A percentile compares a stretch with the other conserved stretches of the same genome.
Conservation (phyloP, 805 yeast species). For the Metschnikowia kunwiensis region DNA sequence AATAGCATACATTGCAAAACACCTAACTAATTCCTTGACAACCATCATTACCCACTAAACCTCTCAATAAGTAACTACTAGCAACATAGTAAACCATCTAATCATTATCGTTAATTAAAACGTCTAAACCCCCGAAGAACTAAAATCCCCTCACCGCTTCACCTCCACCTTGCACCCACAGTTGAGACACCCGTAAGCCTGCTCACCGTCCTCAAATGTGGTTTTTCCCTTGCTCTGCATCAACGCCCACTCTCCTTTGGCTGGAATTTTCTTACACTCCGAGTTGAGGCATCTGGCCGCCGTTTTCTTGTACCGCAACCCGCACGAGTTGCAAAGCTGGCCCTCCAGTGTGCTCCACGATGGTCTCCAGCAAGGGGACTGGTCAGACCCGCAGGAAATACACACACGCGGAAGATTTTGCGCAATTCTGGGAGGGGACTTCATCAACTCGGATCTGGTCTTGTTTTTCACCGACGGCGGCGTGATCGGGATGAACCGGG, state of each 20-base stretch:
- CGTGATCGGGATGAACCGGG: conserved; percentile 38
- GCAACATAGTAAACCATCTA: no score
- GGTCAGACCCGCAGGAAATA: conserved; percentile 85
- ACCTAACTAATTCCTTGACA: no score
- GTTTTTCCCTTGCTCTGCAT: conserved; percentile 70
- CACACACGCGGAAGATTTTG: conserved; percentile 54
- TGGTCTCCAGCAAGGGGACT: conserved; percentile 98
- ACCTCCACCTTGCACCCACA: conserved; percentile 45
- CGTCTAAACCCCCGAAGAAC: no score
- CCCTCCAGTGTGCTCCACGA: conserved; percentile 90
- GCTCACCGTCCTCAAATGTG: conserved; percentile 37
- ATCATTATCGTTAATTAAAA: no score
- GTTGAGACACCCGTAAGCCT: conserved; percentile 41
- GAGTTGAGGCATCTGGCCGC: conserved; percentile 82
- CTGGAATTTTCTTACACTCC: conserved; percentile 83
- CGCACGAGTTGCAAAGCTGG: conserved; percentile 96
- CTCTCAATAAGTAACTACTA: no score
- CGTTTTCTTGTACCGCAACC: conserved; percentile 89
- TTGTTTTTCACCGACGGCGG: conserved; percentile 38
- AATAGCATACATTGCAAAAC: no score
- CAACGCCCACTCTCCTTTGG: conserved; percentile 90
- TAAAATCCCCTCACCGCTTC: conserved; percentile 18
- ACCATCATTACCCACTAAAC: no score
- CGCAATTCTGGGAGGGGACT: conserved; percentile 30
- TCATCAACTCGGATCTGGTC: conserved; percentile 28